These are phyloP conservation scores for Candida ovalis DNA, from an alignment of 805 yeast species.

Conservation along the genomic window DNA sequence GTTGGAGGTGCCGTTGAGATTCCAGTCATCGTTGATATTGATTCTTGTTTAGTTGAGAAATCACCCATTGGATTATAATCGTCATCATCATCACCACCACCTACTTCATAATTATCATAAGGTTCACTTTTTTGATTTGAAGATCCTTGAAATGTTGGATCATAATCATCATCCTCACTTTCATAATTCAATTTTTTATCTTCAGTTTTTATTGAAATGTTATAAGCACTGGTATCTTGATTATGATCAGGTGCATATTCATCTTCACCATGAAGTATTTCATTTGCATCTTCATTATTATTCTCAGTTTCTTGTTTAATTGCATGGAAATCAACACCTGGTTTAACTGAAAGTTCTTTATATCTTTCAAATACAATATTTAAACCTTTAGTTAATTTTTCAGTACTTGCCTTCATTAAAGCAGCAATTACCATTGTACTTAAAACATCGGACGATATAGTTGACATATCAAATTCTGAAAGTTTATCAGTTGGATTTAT, in stretches of 20 bases:
- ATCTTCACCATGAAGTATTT: too few relatives aligned
- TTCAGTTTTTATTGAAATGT: slow-evolving; percentile 4
- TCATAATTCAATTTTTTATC: slow-evolving; percentile 15
- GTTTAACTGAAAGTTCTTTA: slow-evolving; percentile 10
- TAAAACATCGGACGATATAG: slow-evolving; percentile 61
- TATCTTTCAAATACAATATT: slow-evolving; percentile 69
- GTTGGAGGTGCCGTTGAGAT: slow-evolving; percentile 14
- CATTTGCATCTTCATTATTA: slow-evolving; percentile 1
- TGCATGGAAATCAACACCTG: slow-evolving; percentile 3
- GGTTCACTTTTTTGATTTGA: not conserved
- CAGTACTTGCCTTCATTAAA: slow-evolving; percentile 48
- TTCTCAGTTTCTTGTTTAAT: not conserved
- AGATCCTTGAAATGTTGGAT: not conserved
- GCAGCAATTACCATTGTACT: slow-evolving; percentile 65
- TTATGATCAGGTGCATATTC: not conserved
- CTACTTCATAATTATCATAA: slow-evolving; percentile 3
- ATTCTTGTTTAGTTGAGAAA: not conserved
- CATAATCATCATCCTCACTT: slow-evolving; percentile 4
- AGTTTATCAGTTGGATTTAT: slow-evolving; percentile 59
- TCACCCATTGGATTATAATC: slow-evolving; percentile 10
- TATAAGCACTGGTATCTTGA: not conserved
- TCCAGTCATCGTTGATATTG: not conserved
- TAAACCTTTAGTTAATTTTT: slow-evolving; percentile 59
- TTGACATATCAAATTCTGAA: slow-evolving; percentile 62
- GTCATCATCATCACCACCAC: slow-evolving; percentile 34